These are phyloP conservation scores for Piloderma croceum DNA, from an alignment of 768 basidiomycete genomes.

Conservation along the genomic window DNA sequence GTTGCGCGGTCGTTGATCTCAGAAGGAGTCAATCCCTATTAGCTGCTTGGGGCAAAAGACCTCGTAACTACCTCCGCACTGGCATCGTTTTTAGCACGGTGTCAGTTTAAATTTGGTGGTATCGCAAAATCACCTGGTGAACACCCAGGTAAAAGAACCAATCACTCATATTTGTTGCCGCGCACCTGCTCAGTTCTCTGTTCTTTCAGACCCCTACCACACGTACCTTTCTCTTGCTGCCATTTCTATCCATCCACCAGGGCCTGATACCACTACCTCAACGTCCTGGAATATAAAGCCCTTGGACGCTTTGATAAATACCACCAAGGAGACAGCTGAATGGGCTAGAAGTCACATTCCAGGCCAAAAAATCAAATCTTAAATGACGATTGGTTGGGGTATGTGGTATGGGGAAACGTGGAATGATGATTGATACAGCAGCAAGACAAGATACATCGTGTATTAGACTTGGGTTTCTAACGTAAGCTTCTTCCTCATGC, in stretches of 20 bases:
- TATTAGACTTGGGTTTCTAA: too few species aligned
- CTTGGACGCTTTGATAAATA: constrained; percentile 70
- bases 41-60: constrained; percentile 66
- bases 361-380: too few species aligned
- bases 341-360: constrained; percentile 67
- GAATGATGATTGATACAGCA: too few species aligned
- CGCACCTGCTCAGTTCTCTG: neutral
- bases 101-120: constrained; percentile 88
- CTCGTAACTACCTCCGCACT: constrained; percentile 56
- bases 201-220: constrained; percentile 78
- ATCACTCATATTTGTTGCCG: constrained; percentile 3
- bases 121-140: constrained; percentile 81
- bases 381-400: too few species aligned
- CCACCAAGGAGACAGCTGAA: constrained; percentile 51
- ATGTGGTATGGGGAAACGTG: too few species aligned
- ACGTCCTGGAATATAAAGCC: constrained; percentile 51
- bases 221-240: constrained; percentile 89
- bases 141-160: constrained; percentile 53
- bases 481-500: too few species aligned
- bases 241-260: constrained; percentile 55
- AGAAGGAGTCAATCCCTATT: neutral
- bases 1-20: constrained; percentile 1
- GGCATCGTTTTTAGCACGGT: constrained; percentile 57
- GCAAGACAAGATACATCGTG: too few species aligned
- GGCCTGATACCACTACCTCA: constrained; percentile 9